Percentiles rank a stretch among this genome's conserved stretches.
Conservation (phyloP, 129 eudicot genomes). For the Lonicera japonica region DNA sequence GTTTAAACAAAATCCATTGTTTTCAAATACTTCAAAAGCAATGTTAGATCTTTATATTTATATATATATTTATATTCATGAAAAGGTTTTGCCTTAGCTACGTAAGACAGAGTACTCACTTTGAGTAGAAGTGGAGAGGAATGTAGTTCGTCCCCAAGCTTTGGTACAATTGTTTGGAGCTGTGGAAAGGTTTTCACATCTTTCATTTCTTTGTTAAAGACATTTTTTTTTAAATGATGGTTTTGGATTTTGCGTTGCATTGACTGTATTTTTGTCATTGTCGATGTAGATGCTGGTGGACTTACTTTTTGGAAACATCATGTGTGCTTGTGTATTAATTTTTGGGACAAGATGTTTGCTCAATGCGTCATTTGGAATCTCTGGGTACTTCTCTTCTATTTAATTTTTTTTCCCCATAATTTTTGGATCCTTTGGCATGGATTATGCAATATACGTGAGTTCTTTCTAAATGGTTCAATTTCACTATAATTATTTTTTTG, state of each 20-base stretch:
- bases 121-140: conserved; percentile 34
- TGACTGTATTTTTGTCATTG: neutral
- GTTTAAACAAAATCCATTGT: neutral
- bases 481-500: no score
- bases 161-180: conserved; percentile 29
- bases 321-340: conserved; percentile 37
- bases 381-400: conserved; percentile 19
- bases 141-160: conserved; percentile 17
- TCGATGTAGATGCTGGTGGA: conserved; percentile 41
- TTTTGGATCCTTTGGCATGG: no score
- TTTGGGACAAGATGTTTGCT: conserved; percentile 33
- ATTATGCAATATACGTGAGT: no score
- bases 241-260: conserved; percentile 3
- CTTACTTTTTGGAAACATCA: conserved; percentile 46
- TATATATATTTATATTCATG: neutral
- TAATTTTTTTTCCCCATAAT: no score
- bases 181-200: conserved; percentile 40
- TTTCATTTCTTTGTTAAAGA: neutral
- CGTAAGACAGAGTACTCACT: conserved; percentile 47
- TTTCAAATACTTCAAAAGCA: neutral
- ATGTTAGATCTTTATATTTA: neutral
- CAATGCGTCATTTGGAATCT: conserved; percentile 25
- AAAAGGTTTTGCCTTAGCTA: conserved; percentile 37
- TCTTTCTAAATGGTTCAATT: no score
- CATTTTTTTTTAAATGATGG: neutral